A percentile compares a stretch with the other conserved stretches of the same genome.
These are phyloP conservation scores for Starmerella floris DNA, from an alignment of 805 yeast genomes.

Conservation along the genomic window DNA sequence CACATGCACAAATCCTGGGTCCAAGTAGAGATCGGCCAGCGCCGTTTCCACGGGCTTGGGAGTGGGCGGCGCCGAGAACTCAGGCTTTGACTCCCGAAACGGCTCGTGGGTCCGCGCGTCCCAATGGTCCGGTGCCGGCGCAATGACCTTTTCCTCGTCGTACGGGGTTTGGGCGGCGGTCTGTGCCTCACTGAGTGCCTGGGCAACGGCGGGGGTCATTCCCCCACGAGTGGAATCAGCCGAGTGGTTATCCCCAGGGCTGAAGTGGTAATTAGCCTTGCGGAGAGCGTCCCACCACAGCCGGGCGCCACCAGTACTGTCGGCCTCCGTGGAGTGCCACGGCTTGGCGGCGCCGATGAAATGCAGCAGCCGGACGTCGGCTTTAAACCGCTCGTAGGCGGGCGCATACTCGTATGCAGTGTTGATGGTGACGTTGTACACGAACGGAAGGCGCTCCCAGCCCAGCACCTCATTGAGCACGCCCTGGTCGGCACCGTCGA, in stretches of 20 bases:
- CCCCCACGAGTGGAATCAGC: neutral
- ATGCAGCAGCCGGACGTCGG: conserved; percentile 31
- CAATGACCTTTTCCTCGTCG: conserved; percentile 9
- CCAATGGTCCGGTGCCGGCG: conserved; percentile 20
- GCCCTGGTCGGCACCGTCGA: conserved; percentile 93
- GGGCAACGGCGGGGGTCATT: neutral
- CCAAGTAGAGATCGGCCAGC: neutral
- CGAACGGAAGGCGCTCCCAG: conserved; percentile 68
- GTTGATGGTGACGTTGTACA: conserved; percentile 64
- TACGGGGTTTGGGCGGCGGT: neutral
- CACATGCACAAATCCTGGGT: conserved; percentile 5
- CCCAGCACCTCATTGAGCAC: conserved; percentile 46
- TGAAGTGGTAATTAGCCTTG: neutral
- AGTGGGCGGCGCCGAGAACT: conserved; percentile 11
- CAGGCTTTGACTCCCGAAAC: conserved; percentile 12
- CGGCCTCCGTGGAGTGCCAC: conserved; percentile 22
- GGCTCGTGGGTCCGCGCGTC: conserved; percentile 20
- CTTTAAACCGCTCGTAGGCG: conserved; percentile 43
- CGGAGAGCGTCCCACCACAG: neutral
- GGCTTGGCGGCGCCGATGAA: conserved; percentile 32
- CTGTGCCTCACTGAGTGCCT: neutral
- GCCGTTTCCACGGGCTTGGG: neutral
- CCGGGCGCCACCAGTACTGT: neutral
- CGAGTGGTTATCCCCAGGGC: too few species aligned
- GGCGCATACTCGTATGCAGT: conserved; percentile 55